Percentiles rank a stretch among this genome's conserved stretches.
These are phyloP conservation scores for Salix purpurea DNA, from an alignment of 345 rosid genomes.

Conservation along the genomic window DNA sequence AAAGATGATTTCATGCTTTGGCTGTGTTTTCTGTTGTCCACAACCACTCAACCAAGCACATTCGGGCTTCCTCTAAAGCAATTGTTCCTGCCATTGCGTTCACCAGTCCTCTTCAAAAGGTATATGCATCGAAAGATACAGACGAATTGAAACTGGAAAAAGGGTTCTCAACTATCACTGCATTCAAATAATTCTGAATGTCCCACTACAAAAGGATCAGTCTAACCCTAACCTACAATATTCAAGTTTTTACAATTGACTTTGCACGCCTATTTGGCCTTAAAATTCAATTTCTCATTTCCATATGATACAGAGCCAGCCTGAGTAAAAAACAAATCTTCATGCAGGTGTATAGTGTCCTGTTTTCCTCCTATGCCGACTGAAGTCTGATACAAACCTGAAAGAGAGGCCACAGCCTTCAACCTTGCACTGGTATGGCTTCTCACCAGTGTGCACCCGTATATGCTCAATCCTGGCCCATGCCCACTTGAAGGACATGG, in stretches of 20 bases:
- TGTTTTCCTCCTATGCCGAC: constrained; percentile 89
- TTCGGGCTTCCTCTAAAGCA: background rate
- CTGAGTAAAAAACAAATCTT: constrained; percentile 2
- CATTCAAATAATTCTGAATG: constrained; percentile 29
- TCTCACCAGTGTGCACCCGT: constrained; percentile 88
- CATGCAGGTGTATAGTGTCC: constrained; percentile 57
- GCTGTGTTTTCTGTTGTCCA: too few species aligned
- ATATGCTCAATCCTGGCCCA: constrained; percentile 99
- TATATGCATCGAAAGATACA: background rate
- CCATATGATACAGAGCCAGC: constrained; percentile 15
- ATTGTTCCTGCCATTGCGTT: background rate
- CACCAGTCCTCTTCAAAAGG: background rate
- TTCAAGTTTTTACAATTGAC: constrained; percentile 20
- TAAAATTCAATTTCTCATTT: constrained; percentile 13
- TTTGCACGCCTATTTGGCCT: constrained; percentile 10
- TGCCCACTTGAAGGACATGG: constrained; percentile 96
- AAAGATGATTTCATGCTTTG: too few species aligned
- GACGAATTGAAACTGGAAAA: background rate
- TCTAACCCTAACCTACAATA: constrained; percentile 21
- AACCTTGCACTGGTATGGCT: constrained; percentile 80
- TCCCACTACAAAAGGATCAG: constrained; percentile 28
- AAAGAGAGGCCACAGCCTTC: constrained; percentile 79
- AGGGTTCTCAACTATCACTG: constrained; percentile 13
- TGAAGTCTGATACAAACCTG: constrained; percentile 92
- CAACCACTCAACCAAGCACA: too few species aligned